These are phyloP conservation scores for Globisporangium cystogenes DNA, from an alignment of 352 stramenopile species.

Conservation along the genomic window DNA sequence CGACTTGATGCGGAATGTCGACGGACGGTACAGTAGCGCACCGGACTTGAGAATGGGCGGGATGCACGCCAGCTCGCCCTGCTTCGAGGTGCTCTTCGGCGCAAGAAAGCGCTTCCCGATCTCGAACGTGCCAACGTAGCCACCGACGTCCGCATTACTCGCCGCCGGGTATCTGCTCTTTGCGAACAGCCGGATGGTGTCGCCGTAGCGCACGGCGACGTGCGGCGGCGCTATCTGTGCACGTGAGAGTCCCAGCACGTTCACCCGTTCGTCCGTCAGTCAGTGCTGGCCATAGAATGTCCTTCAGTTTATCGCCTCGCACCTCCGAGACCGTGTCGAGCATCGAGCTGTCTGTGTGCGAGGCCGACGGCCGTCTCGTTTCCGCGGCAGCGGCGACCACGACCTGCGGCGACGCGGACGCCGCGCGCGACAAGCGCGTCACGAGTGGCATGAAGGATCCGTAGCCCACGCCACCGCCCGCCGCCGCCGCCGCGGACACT, in stretches of 20 bases:
- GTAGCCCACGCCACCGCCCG: conserved; percentile 8
- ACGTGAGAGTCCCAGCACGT: conserved; percentile 10
- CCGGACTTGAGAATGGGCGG: conserved; percentile 37
- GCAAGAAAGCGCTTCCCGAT: conserved; percentile 47
- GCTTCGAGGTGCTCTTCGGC: conserved; percentile 57
- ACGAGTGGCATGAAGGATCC: conserved; percentile 8
- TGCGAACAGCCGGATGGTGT: conserved; percentile 62
- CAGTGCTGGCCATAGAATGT: neutral
- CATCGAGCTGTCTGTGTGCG: neutral
- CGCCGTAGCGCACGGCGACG: conserved; percentile 63
- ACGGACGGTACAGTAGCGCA: conserved; percentile 36
- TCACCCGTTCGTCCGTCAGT: neutral
- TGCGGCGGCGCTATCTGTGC: conserved; percentile 46
- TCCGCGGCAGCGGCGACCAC: conserved; percentile 3
- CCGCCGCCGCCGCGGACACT: conserved; percentile 4
- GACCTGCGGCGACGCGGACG: conserved; percentile 5
- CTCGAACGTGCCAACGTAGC: conserved; percentile 73
- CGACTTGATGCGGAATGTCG: conserved; percentile 65
- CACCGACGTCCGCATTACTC: conserved; percentile 16
- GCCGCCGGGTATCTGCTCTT: conserved; percentile 48
- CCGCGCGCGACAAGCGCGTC: conserved; percentile 9
- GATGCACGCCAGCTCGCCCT: conserved; percentile 60
- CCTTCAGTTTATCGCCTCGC: neutral
- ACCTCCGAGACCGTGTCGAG: conserved; percentile 15
- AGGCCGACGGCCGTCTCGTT: neutral